Evolutionary conservation across 2,329 filamentous ascomycete species (phyloP).

Genomic region (Aspergillus persii): DNA sequence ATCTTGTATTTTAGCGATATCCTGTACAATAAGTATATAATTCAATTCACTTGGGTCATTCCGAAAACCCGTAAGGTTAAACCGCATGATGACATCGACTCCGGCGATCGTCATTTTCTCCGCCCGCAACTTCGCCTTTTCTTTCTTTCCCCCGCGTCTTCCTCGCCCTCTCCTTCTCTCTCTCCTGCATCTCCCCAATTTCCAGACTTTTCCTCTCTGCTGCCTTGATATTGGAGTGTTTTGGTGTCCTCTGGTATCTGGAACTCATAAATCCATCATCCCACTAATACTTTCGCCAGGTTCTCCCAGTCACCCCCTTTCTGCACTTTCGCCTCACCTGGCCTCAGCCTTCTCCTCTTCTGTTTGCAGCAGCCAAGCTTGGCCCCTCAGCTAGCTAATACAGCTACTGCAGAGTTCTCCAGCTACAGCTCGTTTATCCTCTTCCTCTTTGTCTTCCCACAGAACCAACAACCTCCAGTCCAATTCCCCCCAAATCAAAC

Average conservation of each 20-base stretch:
- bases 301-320: conserved; percentile 5
- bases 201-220: background rate
- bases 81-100: conserved; percentile 5
- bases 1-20: background rate
- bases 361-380: background rate
- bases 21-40: conserved; percentile 14
- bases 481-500: background rate
- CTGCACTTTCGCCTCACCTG: background rate
- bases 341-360: conserved; percentile 3
- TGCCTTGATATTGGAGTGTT: too few species aligned
- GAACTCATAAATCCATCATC: conserved; percentile 13
- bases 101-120: background rate
- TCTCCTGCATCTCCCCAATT: background rate
- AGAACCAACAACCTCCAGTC: background rate
- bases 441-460: too few species aligned
- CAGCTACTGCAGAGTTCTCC: background rate
- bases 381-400: background rate
- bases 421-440: background rate
- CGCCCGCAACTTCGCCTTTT: background rate
- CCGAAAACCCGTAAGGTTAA: background rate
- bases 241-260: too few species aligned
- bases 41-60: background rate
- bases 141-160: background rate
- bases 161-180: background rate
- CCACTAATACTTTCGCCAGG: background rate